phyloP scores from a whole-genome alignment of 2,329 filamentous ascomycete species.

The Metarhizium humberi region DNA sequence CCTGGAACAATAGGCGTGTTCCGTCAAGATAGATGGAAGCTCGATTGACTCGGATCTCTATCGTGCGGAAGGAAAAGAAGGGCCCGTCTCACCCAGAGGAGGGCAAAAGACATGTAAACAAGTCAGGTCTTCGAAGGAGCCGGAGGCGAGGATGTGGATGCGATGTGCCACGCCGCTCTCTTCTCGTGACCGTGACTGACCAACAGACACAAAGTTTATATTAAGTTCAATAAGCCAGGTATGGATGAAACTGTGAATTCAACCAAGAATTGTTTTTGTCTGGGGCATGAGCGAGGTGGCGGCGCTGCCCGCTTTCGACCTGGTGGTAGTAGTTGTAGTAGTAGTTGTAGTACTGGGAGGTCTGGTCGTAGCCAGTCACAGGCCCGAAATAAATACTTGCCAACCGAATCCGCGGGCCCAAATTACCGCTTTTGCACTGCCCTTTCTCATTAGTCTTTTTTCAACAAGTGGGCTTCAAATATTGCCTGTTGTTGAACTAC shows the following conservation, averaged over 20 bases:
- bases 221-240: not conserved
- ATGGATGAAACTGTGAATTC: not conserved
- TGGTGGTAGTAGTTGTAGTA: no score
- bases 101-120: not conserved
- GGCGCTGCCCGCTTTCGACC: no score
- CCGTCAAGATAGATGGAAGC: not conserved
- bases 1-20: not conserved
- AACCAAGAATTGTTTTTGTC: not conserved
- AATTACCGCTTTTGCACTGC: constrained; percentile 4
- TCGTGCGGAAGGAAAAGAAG: not conserved
- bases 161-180: not conserved
- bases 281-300: not conserved
- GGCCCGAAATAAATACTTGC: not conserved
- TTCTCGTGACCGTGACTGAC: not conserved
- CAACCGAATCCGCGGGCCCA: not conserved
- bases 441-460: not conserved
- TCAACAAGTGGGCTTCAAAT: not conserved
- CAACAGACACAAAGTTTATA: not conserved
- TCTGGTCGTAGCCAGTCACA: no score
- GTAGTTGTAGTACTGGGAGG: no score
- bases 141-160: not conserved
- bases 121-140: no score
- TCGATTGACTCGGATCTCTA: not conserved
- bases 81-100: not conserved
- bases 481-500: no score